phyloP scores from a whole-genome alignment of 2,329 filamentous ascomycete species.

The Aspergillus alliaceus region DNA sequence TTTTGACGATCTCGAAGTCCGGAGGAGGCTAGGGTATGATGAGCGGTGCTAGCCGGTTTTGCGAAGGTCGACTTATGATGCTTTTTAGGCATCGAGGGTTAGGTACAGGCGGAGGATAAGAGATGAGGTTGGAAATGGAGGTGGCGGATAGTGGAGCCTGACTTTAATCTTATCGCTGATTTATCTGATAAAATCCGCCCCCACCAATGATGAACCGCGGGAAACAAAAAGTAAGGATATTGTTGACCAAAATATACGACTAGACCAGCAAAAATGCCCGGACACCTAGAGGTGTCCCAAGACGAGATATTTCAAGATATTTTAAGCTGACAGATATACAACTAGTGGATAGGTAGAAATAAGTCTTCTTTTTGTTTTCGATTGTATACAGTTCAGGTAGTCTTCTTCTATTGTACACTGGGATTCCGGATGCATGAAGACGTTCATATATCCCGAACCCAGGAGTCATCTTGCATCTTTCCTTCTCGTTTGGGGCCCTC shows the following conservation, averaged over 20 bases:
- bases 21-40: constrained; percentile 39
- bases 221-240: too few species aligned
- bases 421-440: too few species aligned
- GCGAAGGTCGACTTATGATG: constrained; percentile 37
- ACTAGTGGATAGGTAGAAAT: too few species aligned
- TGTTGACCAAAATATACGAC: not conserved
- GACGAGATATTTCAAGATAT: too few species aligned
- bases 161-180: not conserved
- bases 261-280: too few species aligned
- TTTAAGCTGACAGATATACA: too few species aligned
- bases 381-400: constrained; percentile 6
- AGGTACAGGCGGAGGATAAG: constrained; percentile 6
- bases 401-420: constrained; percentile 17
- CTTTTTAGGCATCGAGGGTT: constrained; percentile 49
- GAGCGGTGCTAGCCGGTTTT: constrained; percentile 43
- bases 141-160: not conserved
- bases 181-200: not conserved
- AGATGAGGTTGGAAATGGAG: constrained; percentile 4
- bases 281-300: too few species aligned
- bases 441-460: constrained; percentile 57
- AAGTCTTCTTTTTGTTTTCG: constrained; percentile 7
- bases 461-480: constrained; percentile 61
- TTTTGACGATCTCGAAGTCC: constrained; percentile 23
- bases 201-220: too few species aligned
- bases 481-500: constrained; percentile 57